Evolutionary conservation across 1,284 basidiomycete genomes (phyloP).

Genomic region (Puccinia polysora): DNA sequence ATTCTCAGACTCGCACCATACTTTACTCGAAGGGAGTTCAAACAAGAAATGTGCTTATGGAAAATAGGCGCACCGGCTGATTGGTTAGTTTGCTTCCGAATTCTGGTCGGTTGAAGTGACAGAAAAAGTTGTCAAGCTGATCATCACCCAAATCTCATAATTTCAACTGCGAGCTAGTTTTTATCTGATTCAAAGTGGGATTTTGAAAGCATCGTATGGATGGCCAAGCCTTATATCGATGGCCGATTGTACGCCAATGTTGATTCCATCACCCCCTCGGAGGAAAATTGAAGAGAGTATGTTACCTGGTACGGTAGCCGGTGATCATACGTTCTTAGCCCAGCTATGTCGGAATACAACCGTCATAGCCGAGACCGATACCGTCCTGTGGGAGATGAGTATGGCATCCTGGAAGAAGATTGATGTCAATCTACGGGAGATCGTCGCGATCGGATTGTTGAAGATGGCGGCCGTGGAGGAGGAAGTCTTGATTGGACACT

Average conservation of each 20-base stretch:
- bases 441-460: constrained; percentile 26
- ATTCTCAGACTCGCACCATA: constrained; percentile 60
- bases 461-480: constrained; percentile 37
- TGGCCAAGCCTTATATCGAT: constrained; percentile 55
- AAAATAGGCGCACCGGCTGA: constrained; percentile 68
- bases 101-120: background rate
- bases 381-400: constrained; percentile 73
- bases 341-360: constrained; percentile 75
- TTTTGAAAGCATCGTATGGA: constrained; percentile 71
- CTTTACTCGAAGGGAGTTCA: constrained; percentile 63
- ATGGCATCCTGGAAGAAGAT: constrained; percentile 58
- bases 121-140: background rate
- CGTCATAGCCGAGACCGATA: constrained; percentile 70
- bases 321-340: constrained; percentile 76
- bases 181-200: constrained; percentile 78
- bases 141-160: background rate
- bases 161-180: too few species aligned
- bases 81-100: constrained; percentile 54
- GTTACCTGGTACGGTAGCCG: constrained; percentile 84
- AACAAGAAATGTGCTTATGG: constrained; percentile 69
- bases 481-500: constrained; percentile 39
- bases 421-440: constrained; percentile 52
- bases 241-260: background rate
- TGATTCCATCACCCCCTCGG: background rate
- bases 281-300: constrained; percentile 56